Evolutionary conservation across 2,329 filamentous ascomycete genomes (phyloP), one percentile per base, ranked within the genome.

Genomic region (Acarospora socialis): DNA sequence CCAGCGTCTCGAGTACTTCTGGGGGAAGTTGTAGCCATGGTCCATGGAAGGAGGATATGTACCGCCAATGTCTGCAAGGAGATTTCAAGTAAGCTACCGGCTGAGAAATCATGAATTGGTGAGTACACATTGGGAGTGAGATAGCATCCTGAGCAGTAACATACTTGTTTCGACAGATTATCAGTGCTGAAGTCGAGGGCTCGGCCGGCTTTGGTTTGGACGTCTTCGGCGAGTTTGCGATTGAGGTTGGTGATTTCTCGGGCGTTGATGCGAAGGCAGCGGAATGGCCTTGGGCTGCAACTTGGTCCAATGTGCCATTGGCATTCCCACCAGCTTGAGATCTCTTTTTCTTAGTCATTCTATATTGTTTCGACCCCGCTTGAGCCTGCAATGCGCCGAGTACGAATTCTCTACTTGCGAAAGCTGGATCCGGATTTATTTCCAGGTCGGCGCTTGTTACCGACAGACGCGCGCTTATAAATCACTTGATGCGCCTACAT

Each of bases 21-120:
- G 74, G 69, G 13, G 81, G 78, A 35, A 87, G 63, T 53, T 83
- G 77, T 9, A 86, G 69, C 82, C 82, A 90, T 43, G 80, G 75
- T 15, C 81, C 82, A 49, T 86, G 77, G 48, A 81, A 90, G 17
- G 76, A 79, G 14, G 80, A 84, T 37, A 90, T 84, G 53, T 83
- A 82, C 41, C 75, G 70, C 81, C 81, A 87, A 58, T 87, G 80
- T 53, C 81, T 87, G 44, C 32, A 32, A 14, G 12, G 16, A 25
- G 6, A 20, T 21, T 30, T 34, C 23, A n/a, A 30, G 15, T 25
- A 18, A 25, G 13, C 9, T n/a, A 20, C 10, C 20, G 12, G 9
- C 30, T 12, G 7, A 20, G 7, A 18, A 12, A 13, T 18, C 9
- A 14, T 30, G 1, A n/a, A 22, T n/a, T 5, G 21, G 13, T 14